Percentiles rank a stretch among this genome's conserved stretches.
Conservation (phyloP, 495 filamentous ascomycete genomes). For the Cryomyces minteri region DNA sequence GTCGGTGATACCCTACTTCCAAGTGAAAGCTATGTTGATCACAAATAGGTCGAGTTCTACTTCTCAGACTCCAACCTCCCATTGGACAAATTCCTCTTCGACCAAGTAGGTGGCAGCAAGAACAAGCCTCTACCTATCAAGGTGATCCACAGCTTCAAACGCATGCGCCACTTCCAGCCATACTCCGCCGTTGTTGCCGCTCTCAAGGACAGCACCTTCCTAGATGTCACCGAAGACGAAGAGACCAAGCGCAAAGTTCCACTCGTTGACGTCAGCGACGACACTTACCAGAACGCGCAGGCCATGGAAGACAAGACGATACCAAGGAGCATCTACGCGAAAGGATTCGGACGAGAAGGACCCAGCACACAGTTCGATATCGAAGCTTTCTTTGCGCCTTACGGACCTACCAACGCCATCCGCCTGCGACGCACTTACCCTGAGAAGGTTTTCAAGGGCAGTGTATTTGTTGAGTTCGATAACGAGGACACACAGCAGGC, state of each 20-base stretch:
- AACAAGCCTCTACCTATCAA: constrained; percentile 68
- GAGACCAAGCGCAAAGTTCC: constrained; percentile 63
- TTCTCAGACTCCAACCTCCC: constrained; percentile 87
- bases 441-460: constrained; percentile 67
- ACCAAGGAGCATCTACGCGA: constrained; percentile 50
- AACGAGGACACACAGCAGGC: constrained; percentile 52
- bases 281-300: constrained; percentile 27
- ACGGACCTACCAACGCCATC: constrained; percentile 63
- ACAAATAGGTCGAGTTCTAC: constrained; percentile 87
- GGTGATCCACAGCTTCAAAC: constrained; percentile 66
- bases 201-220: constrained; percentile 47
- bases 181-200: constrained; percentile 65
- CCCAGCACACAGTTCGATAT: constrained; percentile 74
- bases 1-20: constrained; percentile 19
- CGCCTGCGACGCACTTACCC: constrained; percentile 58
- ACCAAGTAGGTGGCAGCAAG: constrained; percentile 48
- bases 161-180: constrained; percentile 84
- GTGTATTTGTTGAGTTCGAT: constrained; percentile 83
- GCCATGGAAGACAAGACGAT: constrained; percentile 40
- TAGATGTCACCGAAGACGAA: constrained; percentile 44
- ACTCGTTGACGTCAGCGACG: constrained; percentile 26
- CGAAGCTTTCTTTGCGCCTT: constrained; percentile 73
- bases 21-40: neutral
- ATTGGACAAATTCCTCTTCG: constrained; percentile 70
- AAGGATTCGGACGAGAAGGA: constrained; percentile 75